phyloP scores from a whole-genome alignment of 768 basidiomycete genomes.

The Amanita rubescens region DNA sequence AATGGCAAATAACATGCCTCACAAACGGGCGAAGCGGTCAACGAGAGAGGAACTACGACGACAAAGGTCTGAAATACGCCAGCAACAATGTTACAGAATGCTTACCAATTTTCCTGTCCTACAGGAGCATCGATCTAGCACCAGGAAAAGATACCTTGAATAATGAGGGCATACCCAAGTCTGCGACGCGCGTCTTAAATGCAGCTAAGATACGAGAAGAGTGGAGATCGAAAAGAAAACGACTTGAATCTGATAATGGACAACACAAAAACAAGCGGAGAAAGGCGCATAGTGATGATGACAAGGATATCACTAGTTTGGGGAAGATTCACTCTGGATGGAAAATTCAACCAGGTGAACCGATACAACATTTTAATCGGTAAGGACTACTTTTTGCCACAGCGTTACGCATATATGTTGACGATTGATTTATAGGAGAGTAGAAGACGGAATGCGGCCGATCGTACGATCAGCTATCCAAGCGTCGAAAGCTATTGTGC shows the following conservation, averaged over 20 bases:
- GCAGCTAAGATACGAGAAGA: slow-evolving; percentile 51
- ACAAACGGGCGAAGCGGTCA: slow-evolving; percentile 54
- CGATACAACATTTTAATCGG: slow-evolving; percentile 72
- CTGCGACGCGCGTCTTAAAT: slow-evolving; percentile 56
- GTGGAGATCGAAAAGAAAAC: slow-evolving; percentile 43
- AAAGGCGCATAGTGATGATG: slow-evolving; percentile 20
- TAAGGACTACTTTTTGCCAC: slow-evolving; percentile 22
- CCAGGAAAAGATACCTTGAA: slow-evolving; percentile 35
- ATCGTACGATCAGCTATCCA: slow-evolving; percentile 55
- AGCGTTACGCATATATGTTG: background rate
- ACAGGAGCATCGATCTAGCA: slow-evolving; percentile 44
- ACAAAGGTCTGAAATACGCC: slow-evolving; percentile 24
- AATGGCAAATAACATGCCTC: slow-evolving; percentile 41
- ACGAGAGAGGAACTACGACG: slow-evolving; percentile 35
- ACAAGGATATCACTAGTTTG: slow-evolving; percentile 8
- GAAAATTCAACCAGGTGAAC: slow-evolving; percentile 58
- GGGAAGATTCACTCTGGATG: slow-evolving; percentile 23
- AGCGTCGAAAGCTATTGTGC: slow-evolving; percentile 42
- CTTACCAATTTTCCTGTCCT: background rate
- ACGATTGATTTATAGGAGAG: slow-evolving; percentile 40
- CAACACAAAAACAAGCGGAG: slow-evolving; percentile 24
- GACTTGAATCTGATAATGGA: slow-evolving; percentile 21
- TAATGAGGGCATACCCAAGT: slow-evolving; percentile 65
- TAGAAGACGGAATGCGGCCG: slow-evolving; percentile 66
- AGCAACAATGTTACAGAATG: background rate